Conservation (phyloP, 176 grass and related monocot species). For the Cymbopogon citratus region DNA sequence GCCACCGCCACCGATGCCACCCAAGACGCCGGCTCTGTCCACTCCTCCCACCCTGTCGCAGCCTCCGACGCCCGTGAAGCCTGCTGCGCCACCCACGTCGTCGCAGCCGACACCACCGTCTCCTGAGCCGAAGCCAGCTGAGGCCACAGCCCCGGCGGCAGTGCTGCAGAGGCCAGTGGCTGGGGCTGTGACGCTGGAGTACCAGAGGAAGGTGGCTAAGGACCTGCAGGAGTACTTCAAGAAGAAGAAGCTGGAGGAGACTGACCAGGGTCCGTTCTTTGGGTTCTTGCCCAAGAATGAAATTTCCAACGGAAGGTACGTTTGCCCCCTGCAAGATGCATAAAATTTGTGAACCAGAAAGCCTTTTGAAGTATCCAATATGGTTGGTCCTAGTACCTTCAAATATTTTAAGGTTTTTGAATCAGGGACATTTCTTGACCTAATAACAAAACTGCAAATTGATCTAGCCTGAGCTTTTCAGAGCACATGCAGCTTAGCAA, state of each 20-base stretch:
- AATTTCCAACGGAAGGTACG: constrained; percentile 92
- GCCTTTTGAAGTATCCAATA: background rate
- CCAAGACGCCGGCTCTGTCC: constrained; percentile 44
- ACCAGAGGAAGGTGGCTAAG: constrained; percentile 96
- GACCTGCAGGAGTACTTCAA: constrained; percentile 98
- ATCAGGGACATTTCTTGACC: background rate
- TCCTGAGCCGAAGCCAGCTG: constrained; percentile 25
- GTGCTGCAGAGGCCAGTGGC: constrained; percentile 6
- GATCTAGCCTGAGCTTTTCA: background rate
- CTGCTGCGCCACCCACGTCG: constrained; percentile 15
- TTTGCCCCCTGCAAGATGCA: constrained; percentile 9
- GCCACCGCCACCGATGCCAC: constrained; percentile 45
- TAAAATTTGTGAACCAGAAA: background rate
- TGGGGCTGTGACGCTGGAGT: constrained; percentile 76
- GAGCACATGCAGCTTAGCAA: background rate
- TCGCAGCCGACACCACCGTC: constrained; percentile 11
- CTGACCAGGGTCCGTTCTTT: constrained; percentile 75
- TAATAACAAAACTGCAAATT: background rate
- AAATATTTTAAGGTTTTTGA: background rate
- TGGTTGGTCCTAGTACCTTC: background rate
- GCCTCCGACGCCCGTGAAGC: constrained; percentile 46
- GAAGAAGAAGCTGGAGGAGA: constrained; percentile 91
- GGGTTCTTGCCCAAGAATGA: constrained; percentile 88
- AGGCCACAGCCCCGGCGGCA: constrained; percentile 15
- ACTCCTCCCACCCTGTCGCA: constrained; percentile 47